Conservation (phyloP, 768 basidiomycete species). For the Gautieria morchelliformis region DNA sequence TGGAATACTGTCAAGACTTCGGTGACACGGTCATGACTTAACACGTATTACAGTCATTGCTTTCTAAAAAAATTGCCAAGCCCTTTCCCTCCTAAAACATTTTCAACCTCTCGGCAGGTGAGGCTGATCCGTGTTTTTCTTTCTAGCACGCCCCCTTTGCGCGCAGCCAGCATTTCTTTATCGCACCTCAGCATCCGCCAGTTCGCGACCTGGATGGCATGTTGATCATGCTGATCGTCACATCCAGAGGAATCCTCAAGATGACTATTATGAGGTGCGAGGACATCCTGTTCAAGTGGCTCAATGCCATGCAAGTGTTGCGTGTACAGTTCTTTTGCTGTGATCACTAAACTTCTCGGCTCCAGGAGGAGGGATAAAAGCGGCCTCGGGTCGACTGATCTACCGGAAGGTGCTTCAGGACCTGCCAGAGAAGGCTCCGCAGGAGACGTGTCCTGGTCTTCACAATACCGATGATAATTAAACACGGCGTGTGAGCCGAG, state of each 20-base stretch:
- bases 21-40: too few species aligned
- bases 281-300: constrained; percentile 39
- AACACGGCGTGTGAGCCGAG: constrained; percentile 77
- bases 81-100: constrained; percentile 28
- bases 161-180: constrained; percentile 28
- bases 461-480: constrained; percentile 66
- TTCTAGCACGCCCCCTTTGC: constrained; percentile 40
- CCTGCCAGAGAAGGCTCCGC: background rate
- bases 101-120: constrained; percentile 77
- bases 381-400: constrained; percentile 54
- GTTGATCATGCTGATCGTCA: constrained; percentile 19
- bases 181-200: constrained; percentile 38
- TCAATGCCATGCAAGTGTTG: constrained; percentile 78
- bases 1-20: too few species aligned
- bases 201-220: constrained; percentile 42
- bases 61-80: background rate
- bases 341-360: constrained; percentile 77
- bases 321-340: constrained; percentile 57
- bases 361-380: constrained; percentile 70
- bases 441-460: background rate
- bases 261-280: constrained; percentile 14
- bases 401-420: constrained; percentile 23
- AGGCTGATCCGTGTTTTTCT: constrained; percentile 66
- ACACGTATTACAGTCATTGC: background rate
- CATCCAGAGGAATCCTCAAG: constrained; percentile 9